These are phyloP conservation scores for Erysimum cheiranthoides DNA, from an alignment of 345 rosid genomes.

Conservation along the genomic window DNA sequence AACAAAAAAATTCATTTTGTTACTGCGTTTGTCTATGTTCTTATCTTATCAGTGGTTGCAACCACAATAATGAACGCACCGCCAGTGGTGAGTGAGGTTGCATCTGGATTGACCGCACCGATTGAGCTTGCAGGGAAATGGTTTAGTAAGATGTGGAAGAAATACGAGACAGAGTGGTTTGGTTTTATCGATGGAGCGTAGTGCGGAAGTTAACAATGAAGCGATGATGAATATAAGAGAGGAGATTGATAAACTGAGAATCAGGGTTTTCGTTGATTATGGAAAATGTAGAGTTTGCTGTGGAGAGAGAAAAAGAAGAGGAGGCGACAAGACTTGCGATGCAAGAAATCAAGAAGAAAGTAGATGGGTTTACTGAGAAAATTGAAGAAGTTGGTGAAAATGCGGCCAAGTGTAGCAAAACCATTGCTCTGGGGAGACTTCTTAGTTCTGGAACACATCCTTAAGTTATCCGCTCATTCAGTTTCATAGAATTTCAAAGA, in stretches of 20 bases:
- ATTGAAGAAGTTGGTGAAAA: constrained; percentile 59
- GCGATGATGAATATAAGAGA: constrained; percentile 60
- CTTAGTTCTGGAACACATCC: constrained; percentile 60
- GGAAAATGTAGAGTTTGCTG: constrained; percentile 52
- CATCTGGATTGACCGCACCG: constrained; percentile 60
- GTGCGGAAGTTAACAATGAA: constrained; percentile 48
- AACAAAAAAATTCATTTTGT: too few species aligned
- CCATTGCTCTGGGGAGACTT: constrained; percentile 66
- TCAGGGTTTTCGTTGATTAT: constrained; percentile 48
- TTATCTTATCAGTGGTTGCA: constrained; percentile 75
- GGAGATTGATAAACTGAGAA: constrained; percentile 53
- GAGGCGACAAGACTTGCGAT: constrained; percentile 56
- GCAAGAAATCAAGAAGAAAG: constrained; percentile 66
- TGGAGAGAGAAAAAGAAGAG: constrained; percentile 52
- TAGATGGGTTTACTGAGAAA: constrained; percentile 53
- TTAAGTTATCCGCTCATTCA: constrained; percentile 39
- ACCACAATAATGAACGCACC: constrained; percentile 72
- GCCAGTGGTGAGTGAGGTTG: constrained; percentile 54
- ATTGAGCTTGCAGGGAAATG: constrained; percentile 67
- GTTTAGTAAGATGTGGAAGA: constrained; percentile 62
- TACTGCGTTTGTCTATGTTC: constrained; percentile 61
- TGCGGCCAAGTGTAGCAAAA: constrained; percentile 63
- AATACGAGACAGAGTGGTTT: constrained; percentile 60
- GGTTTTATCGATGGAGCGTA: constrained; percentile 46
- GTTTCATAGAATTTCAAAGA: constrained; percentile 30